phyloP scores from a whole-genome alignment of 768 basidiomycete species.

The Termitomyces titanicus region DNA sequence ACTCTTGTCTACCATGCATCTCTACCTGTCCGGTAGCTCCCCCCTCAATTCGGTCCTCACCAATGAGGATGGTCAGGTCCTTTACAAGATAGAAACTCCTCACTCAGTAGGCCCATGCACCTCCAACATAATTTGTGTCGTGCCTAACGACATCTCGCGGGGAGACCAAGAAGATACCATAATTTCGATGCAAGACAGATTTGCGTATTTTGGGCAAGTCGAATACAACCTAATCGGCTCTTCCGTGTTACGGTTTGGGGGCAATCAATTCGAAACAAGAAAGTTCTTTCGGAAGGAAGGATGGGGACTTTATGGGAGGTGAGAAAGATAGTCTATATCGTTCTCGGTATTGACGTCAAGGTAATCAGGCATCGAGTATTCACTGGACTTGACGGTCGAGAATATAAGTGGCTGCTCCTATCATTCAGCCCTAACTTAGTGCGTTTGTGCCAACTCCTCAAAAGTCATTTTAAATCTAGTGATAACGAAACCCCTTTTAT shows the following conservation, averaged over 20 bases:
- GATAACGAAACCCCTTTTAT: background rate
- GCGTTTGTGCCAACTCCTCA: background rate
- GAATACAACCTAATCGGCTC: slow-evolving; percentile 12
- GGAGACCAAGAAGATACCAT: background rate
- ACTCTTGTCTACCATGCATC: slow-evolving; percentile 14
- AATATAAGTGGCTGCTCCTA: slow-evolving; percentile 19
- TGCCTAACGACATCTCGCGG: slow-evolving; percentile 5
- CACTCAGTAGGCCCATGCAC: background rate
- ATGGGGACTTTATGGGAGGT: slow-evolving; percentile 15
- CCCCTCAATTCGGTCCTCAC: slow-evolving; percentile 17
- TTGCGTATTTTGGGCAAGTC: slow-evolving; percentile 9
- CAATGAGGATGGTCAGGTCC: slow-evolving; percentile 17
- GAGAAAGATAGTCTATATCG: background rate
- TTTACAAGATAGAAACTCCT: slow-evolving; percentile 19
- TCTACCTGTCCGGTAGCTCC: slow-evolving; percentile 13
- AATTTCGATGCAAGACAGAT: slow-evolving; percentile 10
- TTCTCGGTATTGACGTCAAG: background rate
- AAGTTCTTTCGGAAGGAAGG: slow-evolving; percentile 23
- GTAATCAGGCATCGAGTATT: slow-evolving; percentile 17
- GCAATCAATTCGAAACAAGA: slow-evolving; percentile 19
- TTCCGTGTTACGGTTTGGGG: slow-evolving; percentile 25
- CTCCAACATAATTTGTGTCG: slow-evolving; percentile 9
- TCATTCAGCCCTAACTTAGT: slow-evolving; percentile 6
- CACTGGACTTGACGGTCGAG: slow-evolving; percentile 17
- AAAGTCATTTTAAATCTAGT: background rate